Conservation (phyloP, 305 asterid genomes). For the Fraxinus albicans region DNA sequence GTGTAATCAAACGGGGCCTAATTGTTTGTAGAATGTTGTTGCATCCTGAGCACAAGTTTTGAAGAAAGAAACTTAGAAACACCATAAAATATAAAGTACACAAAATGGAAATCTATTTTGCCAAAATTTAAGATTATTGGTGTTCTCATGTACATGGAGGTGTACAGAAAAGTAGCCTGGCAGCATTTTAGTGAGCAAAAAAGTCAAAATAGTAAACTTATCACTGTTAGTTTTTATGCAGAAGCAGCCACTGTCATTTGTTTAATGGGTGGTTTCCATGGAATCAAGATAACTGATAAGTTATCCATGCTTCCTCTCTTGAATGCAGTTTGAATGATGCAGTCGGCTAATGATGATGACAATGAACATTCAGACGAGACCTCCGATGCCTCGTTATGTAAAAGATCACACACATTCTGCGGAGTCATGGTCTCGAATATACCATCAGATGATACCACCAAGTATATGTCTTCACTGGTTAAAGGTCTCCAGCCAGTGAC, state of each 20-base stretch:
- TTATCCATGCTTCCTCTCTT: conserved; percentile 68
- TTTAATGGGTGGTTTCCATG: not conserved
- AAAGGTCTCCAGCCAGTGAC: conserved; percentile 50
- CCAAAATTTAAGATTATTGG: not conserved
- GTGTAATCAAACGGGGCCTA: too few species aligned
- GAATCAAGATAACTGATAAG: conserved; percentile 61
- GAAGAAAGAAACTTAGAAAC: not conserved
- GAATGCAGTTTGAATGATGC: conserved; percentile 43
- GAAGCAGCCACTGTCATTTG: not conserved
- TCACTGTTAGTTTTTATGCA: not conserved
- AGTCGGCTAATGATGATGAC: conserved; percentile 42
- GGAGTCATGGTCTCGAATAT: conserved; percentile 59
- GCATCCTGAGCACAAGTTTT: not conserved
- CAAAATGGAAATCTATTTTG: not conserved
- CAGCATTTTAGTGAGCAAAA: not conserved
- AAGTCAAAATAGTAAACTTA: not conserved
- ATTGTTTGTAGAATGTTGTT: not conserved
- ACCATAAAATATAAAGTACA: not conserved
- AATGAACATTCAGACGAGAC: conserved; percentile 21
- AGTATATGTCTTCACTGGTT: conserved; percentile 31
- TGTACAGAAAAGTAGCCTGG: not conserved
- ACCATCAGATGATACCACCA: conserved; percentile 71
- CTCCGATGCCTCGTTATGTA: conserved; percentile 20
- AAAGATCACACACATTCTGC: conserved; percentile 46
- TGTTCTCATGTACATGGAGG: not conserved